phyloP scores from a whole-genome alignment of 148 eudicot species.

The Rhododendron griersonianum region DNA sequence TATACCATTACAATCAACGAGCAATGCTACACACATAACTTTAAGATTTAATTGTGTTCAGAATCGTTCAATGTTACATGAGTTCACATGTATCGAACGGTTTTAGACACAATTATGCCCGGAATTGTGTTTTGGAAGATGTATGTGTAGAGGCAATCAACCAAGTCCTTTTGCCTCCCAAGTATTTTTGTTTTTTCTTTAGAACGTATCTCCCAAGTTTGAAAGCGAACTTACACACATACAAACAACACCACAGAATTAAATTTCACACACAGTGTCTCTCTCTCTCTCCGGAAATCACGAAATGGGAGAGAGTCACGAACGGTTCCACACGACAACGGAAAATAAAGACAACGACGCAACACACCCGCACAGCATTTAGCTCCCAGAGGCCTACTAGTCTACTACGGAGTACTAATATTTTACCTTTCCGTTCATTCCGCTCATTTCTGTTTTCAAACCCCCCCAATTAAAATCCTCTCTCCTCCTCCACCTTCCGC shows the following conservation, averaged over 20 bases:
- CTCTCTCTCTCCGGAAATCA: neutral
- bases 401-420: neutral
- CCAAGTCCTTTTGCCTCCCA: too few relatives aligned
- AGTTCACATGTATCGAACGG: neutral
- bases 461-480: constrained; percentile 11
- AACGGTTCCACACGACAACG: neutral
- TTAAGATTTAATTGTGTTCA: neutral
- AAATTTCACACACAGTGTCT: neutral
- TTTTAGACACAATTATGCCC: too few relatives aligned
- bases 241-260: neutral
- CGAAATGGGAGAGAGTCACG: neutral
- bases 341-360: neutral
- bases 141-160: too few relatives aligned
- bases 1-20: too few relatives aligned
- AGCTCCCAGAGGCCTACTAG: neutral
- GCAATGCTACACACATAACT: neutral
- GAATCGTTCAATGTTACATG: too few relatives aligned
- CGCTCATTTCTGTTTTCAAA: constrained; percentile 22
- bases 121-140: too few relatives aligned
- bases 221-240: neutral
- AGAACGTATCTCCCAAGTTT: neutral
- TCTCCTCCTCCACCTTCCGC: constrained; percentile 35
- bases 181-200: too few relatives aligned
- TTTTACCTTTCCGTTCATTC: constrained; percentile 33
- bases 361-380: neutral